phyloP scores from a whole-genome alignment of 495 filamentous ascomycete genomes.

The Aspergillus sparsus region DNA sequence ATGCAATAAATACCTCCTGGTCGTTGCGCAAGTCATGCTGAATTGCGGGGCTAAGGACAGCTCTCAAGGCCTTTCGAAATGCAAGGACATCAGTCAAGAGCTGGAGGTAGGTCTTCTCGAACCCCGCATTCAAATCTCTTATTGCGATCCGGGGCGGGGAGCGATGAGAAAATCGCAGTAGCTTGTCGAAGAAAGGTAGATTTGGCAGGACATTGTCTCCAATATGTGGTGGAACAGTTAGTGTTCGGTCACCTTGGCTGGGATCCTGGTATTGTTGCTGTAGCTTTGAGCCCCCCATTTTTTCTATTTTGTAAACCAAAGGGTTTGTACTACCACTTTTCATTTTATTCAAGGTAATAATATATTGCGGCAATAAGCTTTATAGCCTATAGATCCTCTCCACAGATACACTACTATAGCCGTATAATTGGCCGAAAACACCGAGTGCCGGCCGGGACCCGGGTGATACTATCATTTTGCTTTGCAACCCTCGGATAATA shows the following conservation, averaged over 20 bases:
- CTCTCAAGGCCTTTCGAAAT: slow-evolving; percentile 24
- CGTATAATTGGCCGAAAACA: too few relatives aligned
- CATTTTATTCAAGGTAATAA: too few relatives aligned
- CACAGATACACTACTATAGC: too few relatives aligned
- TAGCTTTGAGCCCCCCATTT: background rate
- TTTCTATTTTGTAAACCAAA: too few relatives aligned
- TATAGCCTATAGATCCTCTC: too few relatives aligned
- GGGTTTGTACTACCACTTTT: too few relatives aligned
- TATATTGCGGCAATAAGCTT: too few relatives aligned
- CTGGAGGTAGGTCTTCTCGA: slow-evolving; percentile 32
- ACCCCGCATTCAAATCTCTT: slow-evolving; percentile 29
- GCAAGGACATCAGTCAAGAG: slow-evolving; percentile 16
- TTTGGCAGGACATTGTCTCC: slow-evolving; percentile 39
- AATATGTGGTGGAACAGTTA: slow-evolving; percentile 28
- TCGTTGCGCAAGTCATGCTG: slow-evolving; percentile 30
- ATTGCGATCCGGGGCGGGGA: slow-evolving; percentile 26
- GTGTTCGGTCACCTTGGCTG: slow-evolving; percentile 10
- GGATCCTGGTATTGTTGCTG: background rate
- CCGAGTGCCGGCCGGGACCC: too few relatives aligned
- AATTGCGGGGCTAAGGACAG: slow-evolving; percentile 14
- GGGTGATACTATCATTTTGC: too few relatives aligned
- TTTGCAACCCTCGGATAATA: too few relatives aligned
- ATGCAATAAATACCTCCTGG: slow-evolving; percentile 47
- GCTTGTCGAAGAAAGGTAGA: slow-evolving; percentile 37
- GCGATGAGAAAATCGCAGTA: slow-evolving; percentile 32